These are phyloP conservation scores for Platismatia glauca DNA, from an alignment of 495 filamentous ascomycete genomes.

Conservation along the genomic window DNA sequence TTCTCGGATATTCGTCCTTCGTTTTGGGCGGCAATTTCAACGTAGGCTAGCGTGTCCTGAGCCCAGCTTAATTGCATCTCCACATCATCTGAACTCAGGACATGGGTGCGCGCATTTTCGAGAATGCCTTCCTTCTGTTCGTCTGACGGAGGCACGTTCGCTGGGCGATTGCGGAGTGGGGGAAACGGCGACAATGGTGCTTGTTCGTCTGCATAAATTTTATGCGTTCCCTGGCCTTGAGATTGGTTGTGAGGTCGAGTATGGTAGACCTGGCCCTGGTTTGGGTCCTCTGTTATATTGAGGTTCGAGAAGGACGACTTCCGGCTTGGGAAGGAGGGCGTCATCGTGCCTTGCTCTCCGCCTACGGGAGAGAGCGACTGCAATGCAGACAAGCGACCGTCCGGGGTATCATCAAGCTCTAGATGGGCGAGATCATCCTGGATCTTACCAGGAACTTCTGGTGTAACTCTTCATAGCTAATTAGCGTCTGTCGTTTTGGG, in stretches of 20 bases:
- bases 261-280: constrained; percentile 1
- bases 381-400: constrained; percentile 21
- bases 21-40: constrained; percentile 70
- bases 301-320: constrained; percentile 25
- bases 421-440: constrained; percentile 83
- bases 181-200: constrained; percentile 91
- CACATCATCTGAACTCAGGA: constrained; percentile 89
- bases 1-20: constrained; percentile 56
- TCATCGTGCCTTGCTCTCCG: constrained; percentile 9
- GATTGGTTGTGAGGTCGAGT: not conserved
- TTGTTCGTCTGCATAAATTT: constrained; percentile 38
- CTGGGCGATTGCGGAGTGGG: constrained; percentile 65
- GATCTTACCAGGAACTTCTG: constrained; percentile 76
- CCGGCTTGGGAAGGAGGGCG: constrained; percentile 17
- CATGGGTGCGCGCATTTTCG: constrained; percentile 68
- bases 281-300: not conserved
- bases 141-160: constrained; percentile 88
- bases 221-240: not conserved
- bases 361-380: constrained; percentile 22
- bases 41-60: constrained; percentile 80
- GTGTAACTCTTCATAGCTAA: constrained; percentile 50
- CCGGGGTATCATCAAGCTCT: constrained; percentile 60
- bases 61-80: constrained; percentile 97
- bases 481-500: constrained; percentile 20
- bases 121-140: constrained; percentile 86